A percentile compares a stretch with the other conserved stretches of the same genome.
phyloP scores from a whole-genome alignment of 129 eudicot species.

The Flaveria robusta region DNA sequence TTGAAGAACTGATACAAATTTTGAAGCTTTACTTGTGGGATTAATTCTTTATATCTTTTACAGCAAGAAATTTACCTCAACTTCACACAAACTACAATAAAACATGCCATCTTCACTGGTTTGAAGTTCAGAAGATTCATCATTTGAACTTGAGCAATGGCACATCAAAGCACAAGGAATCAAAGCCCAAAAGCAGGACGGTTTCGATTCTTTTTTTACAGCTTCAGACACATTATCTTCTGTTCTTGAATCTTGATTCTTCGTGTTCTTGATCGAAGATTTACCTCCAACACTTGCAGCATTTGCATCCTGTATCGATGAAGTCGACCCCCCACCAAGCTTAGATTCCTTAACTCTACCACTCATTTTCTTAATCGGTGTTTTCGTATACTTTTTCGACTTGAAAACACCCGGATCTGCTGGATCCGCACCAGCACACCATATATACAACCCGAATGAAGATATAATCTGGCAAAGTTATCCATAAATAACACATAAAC shows the following conservation, averaged over 20 bases:
- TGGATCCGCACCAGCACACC: constrained; percentile 99
- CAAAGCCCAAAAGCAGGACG: constrained; percentile 48
- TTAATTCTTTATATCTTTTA: not conserved
- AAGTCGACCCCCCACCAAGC: constrained; percentile 62
- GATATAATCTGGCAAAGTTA: constrained; percentile 53
- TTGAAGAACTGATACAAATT: not conserved
- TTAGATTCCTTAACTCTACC: constrained; percentile 52
- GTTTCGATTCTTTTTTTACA: constrained; percentile 33
- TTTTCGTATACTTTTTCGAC: constrained; percentile 80
- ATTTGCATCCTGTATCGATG: constrained; percentile 65
- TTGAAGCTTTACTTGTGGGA: not conserved
- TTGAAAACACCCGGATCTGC: constrained; percentile 96
- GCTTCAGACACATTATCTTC: constrained; percentile 47
- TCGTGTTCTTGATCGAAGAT: constrained; percentile 33
- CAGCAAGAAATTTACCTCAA: constrained; percentile 60
- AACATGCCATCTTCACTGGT: constrained; percentile 98
- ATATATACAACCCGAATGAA: constrained; percentile 80
- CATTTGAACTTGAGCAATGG: constrained; percentile 46
- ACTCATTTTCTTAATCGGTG: constrained; percentile 43
- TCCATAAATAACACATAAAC: not conserved
- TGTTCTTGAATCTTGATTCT: constrained; percentile 41
- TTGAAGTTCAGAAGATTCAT: constrained; percentile 70
- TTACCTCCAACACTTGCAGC: constrained; percentile 47
- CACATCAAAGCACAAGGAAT: constrained; percentile 69
- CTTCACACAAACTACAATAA: constrained; percentile 96